Base-by-base conservation (phyloP, 2,329 filamentous ascomycete genomes). In the Pestalotiopsis sp. region DNA sequence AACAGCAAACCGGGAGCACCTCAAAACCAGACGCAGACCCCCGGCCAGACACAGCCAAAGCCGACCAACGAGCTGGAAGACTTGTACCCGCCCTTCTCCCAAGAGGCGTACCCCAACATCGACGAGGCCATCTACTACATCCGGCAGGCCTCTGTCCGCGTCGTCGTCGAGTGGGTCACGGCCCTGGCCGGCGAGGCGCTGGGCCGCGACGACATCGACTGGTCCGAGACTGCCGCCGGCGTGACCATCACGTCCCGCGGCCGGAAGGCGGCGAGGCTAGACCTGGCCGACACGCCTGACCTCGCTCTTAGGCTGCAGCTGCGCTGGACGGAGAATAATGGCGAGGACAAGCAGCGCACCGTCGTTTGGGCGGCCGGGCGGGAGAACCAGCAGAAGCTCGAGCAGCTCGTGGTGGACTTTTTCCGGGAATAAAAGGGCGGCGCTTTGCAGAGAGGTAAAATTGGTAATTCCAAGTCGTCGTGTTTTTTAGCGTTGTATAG, bases 71-170 rank as follows among this genome's bases (percentile, higher is more conserved):
- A 77, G 3, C 75, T 88, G 1, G 76, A 80, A 2, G 66, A 70
- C 4, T 69, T 77, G 17, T 87, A 83, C 70, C 80, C 84, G 0
- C 85, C 85, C 0, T 74, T 76, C 12, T 81, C 84, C 27, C 78
- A 79, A 27, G 65, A 67, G 9, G n/a, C 65, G 3, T 88, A 87
- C 70, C 80, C 83, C 0, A 80, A 81, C 70, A 76, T 84, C 17
- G 70, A 73, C 11, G 83, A 85, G 41, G 79, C 87, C 5, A 76
- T 79, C 13, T 81, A 82, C 70, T 87, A 87, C 74, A 72, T 88
- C 9, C 77, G 80, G 67, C 81, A 80, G 20, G 82, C 84, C 13
- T 78, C 82, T 7, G 73, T 79, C 27, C 84, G 74, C 31, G 74
- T 72, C 4, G 25, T 77, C 1, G 67, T 70, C 2, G 71, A 72